Base-by-base conservation (phyloP, 257 asterid species). In the Solanum commersonii region DNA sequence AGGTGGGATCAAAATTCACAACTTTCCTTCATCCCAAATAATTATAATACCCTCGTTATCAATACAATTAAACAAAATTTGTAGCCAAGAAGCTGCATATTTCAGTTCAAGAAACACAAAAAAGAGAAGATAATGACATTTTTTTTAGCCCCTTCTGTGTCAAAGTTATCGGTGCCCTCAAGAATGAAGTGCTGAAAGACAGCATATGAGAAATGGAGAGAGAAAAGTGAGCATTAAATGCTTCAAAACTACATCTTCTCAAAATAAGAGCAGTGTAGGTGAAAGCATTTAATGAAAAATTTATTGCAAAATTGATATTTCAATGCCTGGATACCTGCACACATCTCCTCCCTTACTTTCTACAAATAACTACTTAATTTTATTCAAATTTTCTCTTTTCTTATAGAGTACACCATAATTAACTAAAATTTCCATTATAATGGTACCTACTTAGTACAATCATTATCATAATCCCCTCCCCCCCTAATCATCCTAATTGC, bases 211-310 rank as follows among this genome's bases (percentile, higher is more conserved):
- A 18, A 87, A 23, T 12, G 6, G 83, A 31, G 83, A 84, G 56
- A 72, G 56, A 83, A 60, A 63, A 73, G 89, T 12, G 68, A 52
- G 88, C 90, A 91, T 86, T 92, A 84, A 92, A 91, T 89, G 93
- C 90, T 83, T 38, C 85, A 88, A 77, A 92, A 87, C 87, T 72
- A 91, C 86, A 86, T 89, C 88, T 90, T 89, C 92, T 88, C 83
- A 87, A 89, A 89, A 88, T 86, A 88, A 74, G 87, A 56, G 67
- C 1, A 29, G 92, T 88, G 91, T 90, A 73, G 94, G 93, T 92
- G 93, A 90, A 87, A 90, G 89, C 92, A 92, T 89, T 92, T 86
- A 92, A 91, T 92, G 92, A 67, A 86, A 60, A 76, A 87, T 71
- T 90, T 83, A 91, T 86, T 90, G 90, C 88, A 76, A 76, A 84